phyloP scores from a whole-genome alignment of 371 early-diverging fungal species.

The Gilbertella persicaria region DNA sequence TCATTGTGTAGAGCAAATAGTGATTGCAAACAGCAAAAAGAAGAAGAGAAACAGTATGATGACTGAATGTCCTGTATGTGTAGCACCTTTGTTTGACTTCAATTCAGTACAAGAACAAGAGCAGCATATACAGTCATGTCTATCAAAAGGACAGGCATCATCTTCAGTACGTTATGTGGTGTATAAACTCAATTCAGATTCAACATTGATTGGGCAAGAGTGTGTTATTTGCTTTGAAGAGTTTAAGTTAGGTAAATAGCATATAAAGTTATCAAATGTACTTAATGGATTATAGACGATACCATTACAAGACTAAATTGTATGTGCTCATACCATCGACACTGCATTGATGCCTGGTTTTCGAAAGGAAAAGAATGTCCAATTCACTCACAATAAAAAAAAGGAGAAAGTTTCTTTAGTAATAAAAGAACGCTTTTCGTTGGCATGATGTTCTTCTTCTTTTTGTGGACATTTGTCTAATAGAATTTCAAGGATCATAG shows the following conservation, averaged over 20 bases:
- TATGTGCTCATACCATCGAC: conserved; percentile 83
- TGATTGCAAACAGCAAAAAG: conserved; percentile 1
- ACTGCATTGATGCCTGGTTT: conserved; percentile 78
- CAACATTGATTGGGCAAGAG: conserved; percentile 72
- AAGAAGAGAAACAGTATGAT: conserved; percentile 23
- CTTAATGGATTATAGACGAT: conserved; percentile 40
- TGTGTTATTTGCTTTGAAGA: conserved; percentile 94
- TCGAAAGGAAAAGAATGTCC: conserved; percentile 73
- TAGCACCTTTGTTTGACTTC: conserved; percentile 39
- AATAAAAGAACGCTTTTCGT: conserved; percentile 15
- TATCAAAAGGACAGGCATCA: conserved; percentile 38
- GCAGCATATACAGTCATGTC: conserved; percentile 75
- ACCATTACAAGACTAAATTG: conserved; percentile 84
- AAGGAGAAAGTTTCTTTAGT: too few species aligned
- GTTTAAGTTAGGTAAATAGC: conserved; percentile 61
- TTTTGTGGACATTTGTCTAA: conserved; percentile 51
- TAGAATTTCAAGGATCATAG: conserved; percentile 48
- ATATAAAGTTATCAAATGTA: not conserved
- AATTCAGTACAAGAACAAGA: conserved; percentile 66
- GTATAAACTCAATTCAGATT: conserved; percentile 58
- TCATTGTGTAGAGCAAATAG: conserved; percentile 7
- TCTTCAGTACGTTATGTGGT: conserved; percentile 49
- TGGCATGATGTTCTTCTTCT: too few species aligned
- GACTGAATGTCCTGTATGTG: conserved; percentile 86
- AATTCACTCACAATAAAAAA: conserved; percentile 54